Percentiles rank a stretch among this genome's conserved stretches.
Conservation (phyloP, 208 protist genomes). For the Trypanosoma boissoni region DNA sequence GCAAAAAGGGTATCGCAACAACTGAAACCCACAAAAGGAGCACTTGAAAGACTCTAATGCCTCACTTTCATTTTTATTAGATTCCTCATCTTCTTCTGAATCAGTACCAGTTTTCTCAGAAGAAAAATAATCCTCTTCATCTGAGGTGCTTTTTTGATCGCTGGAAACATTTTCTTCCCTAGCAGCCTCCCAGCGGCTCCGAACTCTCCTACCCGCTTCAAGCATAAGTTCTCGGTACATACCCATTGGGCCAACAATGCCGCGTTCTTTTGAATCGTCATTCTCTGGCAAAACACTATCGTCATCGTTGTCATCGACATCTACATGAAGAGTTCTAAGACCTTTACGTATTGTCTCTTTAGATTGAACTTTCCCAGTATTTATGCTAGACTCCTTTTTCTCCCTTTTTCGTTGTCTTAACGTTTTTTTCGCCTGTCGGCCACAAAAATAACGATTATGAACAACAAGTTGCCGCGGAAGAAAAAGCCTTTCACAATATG, state of each 20-base stretch:
- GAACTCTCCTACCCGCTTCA: slow-evolving; percentile 80
- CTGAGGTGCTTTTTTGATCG: slow-evolving; percentile 18
- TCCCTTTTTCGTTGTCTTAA: slow-evolving; percentile 83
- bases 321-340: slow-evolving; percentile 70
- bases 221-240: slow-evolving; percentile 91
- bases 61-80: slow-evolving; percentile 24
- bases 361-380: slow-evolving; percentile 49
- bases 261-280: slow-evolving; percentile 17
- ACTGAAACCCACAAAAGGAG: slow-evolving; percentile 66
- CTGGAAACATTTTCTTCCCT: slow-evolving; percentile 26
- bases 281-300: slow-evolving; percentile 15
- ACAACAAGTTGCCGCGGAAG: slow-evolving; percentile 84
- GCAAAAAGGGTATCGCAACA: slow-evolving; percentile 81
- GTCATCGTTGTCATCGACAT: slow-evolving; percentile 45
- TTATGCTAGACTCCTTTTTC: slow-evolving; percentile 34
- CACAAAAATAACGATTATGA: slow-evolving; percentile 95
- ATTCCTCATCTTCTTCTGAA: slow-evolving; percentile 35
- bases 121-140: slow-evolving; percentile 12
- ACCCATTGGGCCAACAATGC: slow-evolving; percentile 74
- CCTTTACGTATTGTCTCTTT: slow-evolving; percentile 78
- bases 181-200: slow-evolving; percentile 73
- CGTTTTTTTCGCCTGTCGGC: slow-evolving; percentile 79
- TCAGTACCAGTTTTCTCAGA: slow-evolving; percentile 10
- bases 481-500: slow-evolving; percentile 87
- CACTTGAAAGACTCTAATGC: slow-evolving; percentile 51